Base-by-base conservation (phyloP, 192 early-diverging fungal genomes). In the Backusella australiensis region DNA sequence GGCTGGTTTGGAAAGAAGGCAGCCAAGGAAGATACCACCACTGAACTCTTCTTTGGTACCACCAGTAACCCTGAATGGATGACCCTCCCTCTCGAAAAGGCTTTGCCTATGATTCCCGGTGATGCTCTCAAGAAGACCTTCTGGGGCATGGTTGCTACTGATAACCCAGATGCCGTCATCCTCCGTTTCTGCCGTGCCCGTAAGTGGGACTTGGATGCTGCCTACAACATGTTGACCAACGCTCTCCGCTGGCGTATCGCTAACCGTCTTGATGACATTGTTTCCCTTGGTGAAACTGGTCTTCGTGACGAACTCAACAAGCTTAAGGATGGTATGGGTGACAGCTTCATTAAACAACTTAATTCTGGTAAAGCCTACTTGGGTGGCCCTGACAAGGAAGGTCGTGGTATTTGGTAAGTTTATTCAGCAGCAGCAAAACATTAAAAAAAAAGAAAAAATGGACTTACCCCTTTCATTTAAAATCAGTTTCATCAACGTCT, bases 161-260 rank as follows among this genome's bases (percentile, higher is more conserved):
- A 94, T 77, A 87, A 93, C 69, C 92, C 91, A 12, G 95, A 96
- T 80, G 75, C 89, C 0, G 77, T 94, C 17, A 39, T 94, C 44
- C 86, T 95, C 36, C 87, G 95, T 23, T 96, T 94, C 80, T 81
- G 96, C 63, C 88, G 96, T 35, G 96, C 96, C 19, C 88, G 96
- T 67, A 97, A 97, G 75, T 98, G 95, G 94, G 88, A 95, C 67
- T 85, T 93, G 4, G 80, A 90, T 42, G 91, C 90, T 52, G 93
- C 95, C 0, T 80, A 92, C 4, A 83, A 76, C 8, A 96, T 96
- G 96, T 69, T 92, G 14, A 68, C 91, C 34, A 80, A 86, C 32
- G 85, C 90, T 14, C 79, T 97, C 74, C 85, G 88, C 44, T 98
- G 96, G 96, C 82, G 94, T 35, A 41, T 90, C 9, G 86, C 89